A percentile compares a stretch with the other conserved stretches of the same genome.
Evolutionary conservation across 805 yeast genomes (phyloP).

Genomic region (Candida andamanensis): DNA sequence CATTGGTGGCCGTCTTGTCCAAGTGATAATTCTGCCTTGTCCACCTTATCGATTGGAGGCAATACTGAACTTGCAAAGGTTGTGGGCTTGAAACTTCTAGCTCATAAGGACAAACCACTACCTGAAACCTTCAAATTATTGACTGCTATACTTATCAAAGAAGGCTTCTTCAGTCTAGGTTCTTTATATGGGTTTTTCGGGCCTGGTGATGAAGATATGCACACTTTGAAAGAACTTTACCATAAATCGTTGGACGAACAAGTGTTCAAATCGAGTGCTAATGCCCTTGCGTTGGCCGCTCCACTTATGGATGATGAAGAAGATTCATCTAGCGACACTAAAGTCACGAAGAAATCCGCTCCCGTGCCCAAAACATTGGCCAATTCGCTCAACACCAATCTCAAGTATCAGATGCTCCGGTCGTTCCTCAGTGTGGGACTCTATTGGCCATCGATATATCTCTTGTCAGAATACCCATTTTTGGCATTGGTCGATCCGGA

Average conservation of each 20-base stretch:
- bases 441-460: constrained; percentile 54
- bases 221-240: constrained; percentile 38
- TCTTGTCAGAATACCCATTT: constrained; percentile 58
- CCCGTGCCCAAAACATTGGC: not conserved
- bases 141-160: constrained; percentile 56
- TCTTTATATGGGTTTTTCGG: constrained; percentile 51
- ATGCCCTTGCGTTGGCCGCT: constrained; percentile 84
- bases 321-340: constrained; percentile 7
- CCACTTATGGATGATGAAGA: constrained; percentile 70
- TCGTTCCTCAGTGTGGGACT: constrained; percentile 55
- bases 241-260: constrained; percentile 47
- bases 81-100: constrained; percentile 42
- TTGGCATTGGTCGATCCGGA: constrained; percentile 51
- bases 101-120: constrained; percentile 24
- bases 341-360: not conserved
- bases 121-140: constrained; percentile 43
- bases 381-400: constrained; percentile 4
- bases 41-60: constrained; percentile 45
- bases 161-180: constrained; percentile 61
- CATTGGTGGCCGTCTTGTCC: constrained; percentile 61
- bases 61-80: constrained; percentile 50
- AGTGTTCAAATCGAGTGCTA: constrained; percentile 58
- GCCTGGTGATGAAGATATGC: constrained; percentile 49
- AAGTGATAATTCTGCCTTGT: constrained; percentile 28
- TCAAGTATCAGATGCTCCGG: constrained; percentile 40